Conservation (phyloP, 768 basidiomycete species). For the Boletales sp. region DNA sequence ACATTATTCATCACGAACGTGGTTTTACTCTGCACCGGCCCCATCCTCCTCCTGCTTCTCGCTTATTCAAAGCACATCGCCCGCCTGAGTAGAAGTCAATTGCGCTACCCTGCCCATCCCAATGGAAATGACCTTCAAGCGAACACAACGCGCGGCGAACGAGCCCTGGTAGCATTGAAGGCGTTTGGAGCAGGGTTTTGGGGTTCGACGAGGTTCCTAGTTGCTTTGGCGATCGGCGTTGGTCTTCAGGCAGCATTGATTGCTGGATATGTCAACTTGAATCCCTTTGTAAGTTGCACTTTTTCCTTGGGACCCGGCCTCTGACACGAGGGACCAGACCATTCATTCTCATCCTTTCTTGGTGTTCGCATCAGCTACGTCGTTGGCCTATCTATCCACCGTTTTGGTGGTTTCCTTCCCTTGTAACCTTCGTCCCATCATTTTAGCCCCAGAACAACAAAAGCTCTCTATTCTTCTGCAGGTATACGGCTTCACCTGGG, state of each 20-base stretch:
- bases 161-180: constrained; percentile 24
- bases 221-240: constrained; percentile 45
- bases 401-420: constrained; percentile 40
- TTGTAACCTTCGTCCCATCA: constrained; percentile 20
- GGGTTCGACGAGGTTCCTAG: constrained; percentile 61
- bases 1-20: constrained; percentile 55
- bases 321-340: constrained; percentile 39
- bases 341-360: constrained; percentile 55
- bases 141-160: constrained; percentile 6
- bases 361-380: constrained; percentile 47
- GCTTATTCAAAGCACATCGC: constrained; percentile 32
- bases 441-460: constrained; percentile 37
- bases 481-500: constrained; percentile 56
- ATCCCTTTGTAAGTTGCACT: constrained; percentile 54
- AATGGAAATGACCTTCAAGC: constrained; percentile 3
- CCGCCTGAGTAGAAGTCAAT: constrained; percentile 18
- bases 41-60: constrained; percentile 48
- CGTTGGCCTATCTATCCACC: constrained; percentile 47
- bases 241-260: constrained; percentile 48
- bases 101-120: not conserved
- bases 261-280: constrained; percentile 48
- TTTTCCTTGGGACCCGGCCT: not conserved
- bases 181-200: constrained; percentile 33
- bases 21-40: constrained; percentile 59
- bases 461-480: constrained; percentile 52